These are phyloP conservation scores for Cladorrhinum sp. DNA, from an alignment of 2,329 filamentous ascomycete species.

Conservation along the genomic window DNA sequence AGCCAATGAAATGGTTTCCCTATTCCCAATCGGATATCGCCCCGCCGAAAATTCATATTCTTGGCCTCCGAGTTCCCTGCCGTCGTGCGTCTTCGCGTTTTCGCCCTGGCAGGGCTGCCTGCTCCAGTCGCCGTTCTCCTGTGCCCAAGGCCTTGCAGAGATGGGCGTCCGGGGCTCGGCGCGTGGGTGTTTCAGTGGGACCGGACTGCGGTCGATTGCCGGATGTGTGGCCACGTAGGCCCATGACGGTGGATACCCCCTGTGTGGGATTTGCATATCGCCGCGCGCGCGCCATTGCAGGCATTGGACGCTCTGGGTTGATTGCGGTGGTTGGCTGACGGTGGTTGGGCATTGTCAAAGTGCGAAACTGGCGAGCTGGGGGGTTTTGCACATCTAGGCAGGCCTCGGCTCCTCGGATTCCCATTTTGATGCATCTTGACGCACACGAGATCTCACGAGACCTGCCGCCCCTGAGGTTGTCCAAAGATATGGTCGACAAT, in stretches of 20 bases:
- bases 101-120: conserved; percentile 18
- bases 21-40: conserved; percentile 24
- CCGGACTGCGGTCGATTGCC: background rate
- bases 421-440: background rate
- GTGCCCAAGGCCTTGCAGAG: conserved; percentile 20
- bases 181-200: background rate
- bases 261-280: background rate
- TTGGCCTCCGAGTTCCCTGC: background rate
- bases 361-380: background rate
- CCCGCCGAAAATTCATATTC: conserved; percentile 15
- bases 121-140: background rate
- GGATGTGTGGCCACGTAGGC: conserved; percentile 16
- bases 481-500: background rate
- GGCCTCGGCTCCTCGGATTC: background rate
- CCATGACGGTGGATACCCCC: background rate
- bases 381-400: background rate
- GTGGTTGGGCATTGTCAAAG: background rate
- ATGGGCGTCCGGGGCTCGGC: background rate
- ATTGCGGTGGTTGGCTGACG: background rate
- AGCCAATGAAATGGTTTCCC: conserved; percentile 14
- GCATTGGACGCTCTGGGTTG: background rate
- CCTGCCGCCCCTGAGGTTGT: background rate
- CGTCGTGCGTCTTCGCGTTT: conserved; percentile 6
- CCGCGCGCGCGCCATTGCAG: background rate
- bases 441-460: background rate